These are phyloP conservation scores for Suhomyces prunicola DNA, from an alignment of 805 yeast genomes.

Conservation along the genomic window DNA sequence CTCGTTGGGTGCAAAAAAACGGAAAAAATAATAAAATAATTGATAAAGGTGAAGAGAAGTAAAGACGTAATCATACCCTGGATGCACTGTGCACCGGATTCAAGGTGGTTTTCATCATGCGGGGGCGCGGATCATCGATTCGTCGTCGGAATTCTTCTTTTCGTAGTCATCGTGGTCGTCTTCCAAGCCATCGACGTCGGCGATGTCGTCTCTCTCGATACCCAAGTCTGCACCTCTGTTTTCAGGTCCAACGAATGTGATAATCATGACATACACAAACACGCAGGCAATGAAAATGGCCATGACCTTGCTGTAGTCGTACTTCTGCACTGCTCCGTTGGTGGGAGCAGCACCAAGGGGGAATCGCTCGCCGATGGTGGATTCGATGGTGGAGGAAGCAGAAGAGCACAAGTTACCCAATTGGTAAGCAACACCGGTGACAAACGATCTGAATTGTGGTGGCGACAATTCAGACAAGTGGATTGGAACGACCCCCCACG, in stretches of 20 bases:
- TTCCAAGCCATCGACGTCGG: conserved; percentile 6
- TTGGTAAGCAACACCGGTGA: conserved; percentile 63
- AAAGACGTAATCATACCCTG: conserved; percentile 1
- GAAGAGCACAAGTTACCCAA: conserved; percentile 66
- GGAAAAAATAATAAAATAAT: not conserved
- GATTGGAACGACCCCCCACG: conserved; percentile 66
- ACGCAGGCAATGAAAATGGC: conserved; percentile 66
- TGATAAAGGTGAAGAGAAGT: not conserved
- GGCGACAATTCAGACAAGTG: conserved; percentile 62
- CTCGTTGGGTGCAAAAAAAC: not conserved
- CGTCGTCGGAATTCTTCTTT: conserved; percentile 3
- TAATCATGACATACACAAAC: conserved; percentile 47
- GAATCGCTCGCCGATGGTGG: conserved; percentile 58
- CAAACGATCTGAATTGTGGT: conserved; percentile 59
- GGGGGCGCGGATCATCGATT: not conserved
- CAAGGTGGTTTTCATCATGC: not conserved
- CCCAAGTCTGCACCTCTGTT: conserved; percentile 27
- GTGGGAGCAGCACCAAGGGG: conserved; percentile 19
- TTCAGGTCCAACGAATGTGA: conserved; percentile 61
- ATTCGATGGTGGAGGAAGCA: conserved; percentile 67
- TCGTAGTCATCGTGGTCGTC: conserved; percentile 3
- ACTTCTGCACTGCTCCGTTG: conserved; percentile 17
- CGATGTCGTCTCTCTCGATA: conserved; percentile 14
- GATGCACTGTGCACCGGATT: not conserved
- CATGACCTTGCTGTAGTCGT: conserved; percentile 60